Percentiles rank a stretch among this genome's conserved stretches.
Evolutionary conservation across 2,329 filamentous ascomycete genomes (phyloP).

Genomic region (Fusarium anthophilum): DNA sequence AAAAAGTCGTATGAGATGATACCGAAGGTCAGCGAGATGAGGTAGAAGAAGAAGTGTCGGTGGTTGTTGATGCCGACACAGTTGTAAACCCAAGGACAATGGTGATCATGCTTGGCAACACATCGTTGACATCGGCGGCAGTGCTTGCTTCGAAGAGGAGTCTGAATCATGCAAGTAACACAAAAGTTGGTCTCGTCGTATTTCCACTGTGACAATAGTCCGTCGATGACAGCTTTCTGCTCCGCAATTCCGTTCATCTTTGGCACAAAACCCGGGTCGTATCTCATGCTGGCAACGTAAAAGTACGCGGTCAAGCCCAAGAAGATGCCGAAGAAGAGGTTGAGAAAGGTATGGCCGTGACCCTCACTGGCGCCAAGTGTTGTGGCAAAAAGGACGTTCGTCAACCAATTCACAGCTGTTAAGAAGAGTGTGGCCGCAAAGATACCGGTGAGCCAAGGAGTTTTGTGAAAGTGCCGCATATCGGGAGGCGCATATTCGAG

Average conservation of each 20-base stretch:
- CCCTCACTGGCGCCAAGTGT: constrained; percentile 29
- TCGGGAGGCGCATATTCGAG: constrained; percentile 85
- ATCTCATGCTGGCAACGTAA: constrained; percentile 84
- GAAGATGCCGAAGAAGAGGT: constrained; percentile 75
- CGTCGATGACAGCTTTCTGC: constrained; percentile 88
- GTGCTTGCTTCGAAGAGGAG: constrained; percentile 93
- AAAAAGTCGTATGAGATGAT: constrained; percentile 78
- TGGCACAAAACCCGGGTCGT: constrained; percentile 92
- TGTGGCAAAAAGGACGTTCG: constrained; percentile 60
- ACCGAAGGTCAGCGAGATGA: constrained; percentile 79
- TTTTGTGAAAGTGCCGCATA: constrained; percentile 90
- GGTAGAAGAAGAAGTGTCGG: constrained; percentile 92
- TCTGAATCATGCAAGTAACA: constrained; percentile 92
- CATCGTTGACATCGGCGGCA: constrained; percentile 91
- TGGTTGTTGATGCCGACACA: constrained; percentile 97
- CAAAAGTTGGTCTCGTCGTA: constrained; percentile 97
- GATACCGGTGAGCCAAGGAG: constrained; percentile 94
- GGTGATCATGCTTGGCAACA: constrained; percentile 96
- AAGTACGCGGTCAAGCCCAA: constrained; percentile 81
- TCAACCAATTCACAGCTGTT: constrained; percentile 79
- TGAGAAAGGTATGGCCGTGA: constrained; percentile 72
- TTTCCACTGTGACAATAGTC: constrained; percentile 84
- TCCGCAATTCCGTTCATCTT: constrained; percentile 89
- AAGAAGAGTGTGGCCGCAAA: constrained; percentile 89
- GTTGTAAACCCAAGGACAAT: constrained; percentile 98